Evolutionary conservation across 2,329 filamentous ascomycete genomes (phyloP), one percentile per base, ranked within the genome.

Genomic region (Trichophaea hybrida): DNA sequence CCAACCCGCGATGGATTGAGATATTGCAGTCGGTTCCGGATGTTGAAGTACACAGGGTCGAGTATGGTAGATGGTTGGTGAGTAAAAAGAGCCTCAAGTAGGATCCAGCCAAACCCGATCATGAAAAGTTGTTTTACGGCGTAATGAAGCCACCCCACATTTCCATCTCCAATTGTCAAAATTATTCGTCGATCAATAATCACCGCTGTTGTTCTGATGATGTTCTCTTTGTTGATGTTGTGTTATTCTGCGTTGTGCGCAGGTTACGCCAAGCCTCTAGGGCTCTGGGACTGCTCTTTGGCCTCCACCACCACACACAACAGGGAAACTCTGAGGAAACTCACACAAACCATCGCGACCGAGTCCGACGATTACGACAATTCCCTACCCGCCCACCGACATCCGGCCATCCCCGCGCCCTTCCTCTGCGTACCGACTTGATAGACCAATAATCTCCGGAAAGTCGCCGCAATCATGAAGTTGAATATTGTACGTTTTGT

Each of bases 381-480:
- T 51, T 24, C 7, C 48, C 15, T 24, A 15, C 15, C n/a, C n/a
- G 10, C 38, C 38, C 38, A 49, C 13, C 44, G 44, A 49, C 44
- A 49, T 15, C 17, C 44, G 13, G 32, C 10, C 32, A 35, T 32
- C 34, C 13, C 32, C 32, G 32, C 13, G 10, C 50, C 32, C 50
- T 24, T 32, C 32, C 32, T 32, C 12, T 53, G 55, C 55, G 55
- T 32, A 57, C 55, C 55, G 55, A 57, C 55, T 57, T 57, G 52
- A 55, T 35, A 8, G 34, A 40, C 32, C 35, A n/a, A 31, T 32
- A n/a, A 48, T 13, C 24, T 12, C 44, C 12, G 32, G 52, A 64
- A 61, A 65, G 62, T 61, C 62, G 58, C 52, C 62, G 57, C 64
- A 54, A 64, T 60, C 56, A 79, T 69, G 67, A 78, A 78, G 55